Conservation (phyloP, 2,329 filamentous ascomycete genomes). For the Colletotrichum agaves region DNA sequence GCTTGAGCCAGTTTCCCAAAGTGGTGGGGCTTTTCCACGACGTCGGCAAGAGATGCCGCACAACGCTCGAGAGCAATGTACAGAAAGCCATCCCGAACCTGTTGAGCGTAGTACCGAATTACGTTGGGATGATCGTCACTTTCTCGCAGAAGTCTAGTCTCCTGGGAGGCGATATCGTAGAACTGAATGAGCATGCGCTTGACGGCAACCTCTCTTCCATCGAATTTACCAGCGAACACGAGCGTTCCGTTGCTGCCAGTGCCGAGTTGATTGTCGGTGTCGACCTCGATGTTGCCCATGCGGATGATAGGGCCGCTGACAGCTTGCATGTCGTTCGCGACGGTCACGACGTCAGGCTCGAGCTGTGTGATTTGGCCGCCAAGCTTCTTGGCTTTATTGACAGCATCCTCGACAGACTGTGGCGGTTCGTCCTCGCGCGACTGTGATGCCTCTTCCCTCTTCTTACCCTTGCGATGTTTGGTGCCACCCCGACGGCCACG, state of each 20-base stretch:
- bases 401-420: constrained; percentile 69
- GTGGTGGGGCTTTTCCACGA: constrained; percentile 79
- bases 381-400: constrained; percentile 68
- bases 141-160: constrained; percentile 89
- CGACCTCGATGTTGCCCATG: constrained; percentile 73
- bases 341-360: constrained; percentile 71
- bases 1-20: constrained; percentile 77
- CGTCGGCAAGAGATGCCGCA: constrained; percentile 90
- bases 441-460: constrained; percentile 62
- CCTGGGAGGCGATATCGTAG: constrained; percentile 93
- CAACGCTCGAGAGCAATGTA: constrained; percentile 97
- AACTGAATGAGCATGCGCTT: constrained; percentile 98
- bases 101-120: constrained; percentile 94
- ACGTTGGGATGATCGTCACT: constrained; percentile 97
- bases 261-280: constrained; percentile 71
- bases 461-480: constrained; percentile 70
- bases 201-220: constrained; percentile 91
- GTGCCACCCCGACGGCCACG: constrained; percentile 78
- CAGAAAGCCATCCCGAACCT: constrained; percentile 87
- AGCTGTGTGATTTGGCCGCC: constrained; percentile 60
- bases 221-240: constrained; percentile 94
- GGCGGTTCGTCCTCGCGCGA: constrained; percentile 59
- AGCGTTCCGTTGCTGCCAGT: constrained; percentile 97
- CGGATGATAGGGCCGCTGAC: constrained; percentile 68
- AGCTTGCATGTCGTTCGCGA: constrained; percentile 67